Percentiles rank a stretch among this genome's conserved stretches.
Evolutionary conservation across 345 rosid genomes (phyloP).

Genomic region (Eutrema japonicum): DNA sequence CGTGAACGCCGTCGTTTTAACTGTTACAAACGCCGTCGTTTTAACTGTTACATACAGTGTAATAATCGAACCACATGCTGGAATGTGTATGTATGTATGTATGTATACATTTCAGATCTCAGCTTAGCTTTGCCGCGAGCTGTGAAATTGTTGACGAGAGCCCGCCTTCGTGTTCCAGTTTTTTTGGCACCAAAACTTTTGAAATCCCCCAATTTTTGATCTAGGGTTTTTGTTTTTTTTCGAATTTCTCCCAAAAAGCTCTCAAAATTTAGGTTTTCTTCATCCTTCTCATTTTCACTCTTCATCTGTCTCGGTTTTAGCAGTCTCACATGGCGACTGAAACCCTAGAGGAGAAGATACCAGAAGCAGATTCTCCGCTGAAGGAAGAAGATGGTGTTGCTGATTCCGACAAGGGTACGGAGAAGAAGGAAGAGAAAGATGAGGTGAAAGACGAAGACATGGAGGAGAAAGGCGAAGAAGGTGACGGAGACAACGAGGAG

Average conservation of each 20-base stretch:
- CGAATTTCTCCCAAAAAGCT: constrained; percentile 26
- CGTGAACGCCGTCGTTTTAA: background rate
- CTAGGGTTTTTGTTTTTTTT: background rate
- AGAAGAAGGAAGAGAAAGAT: constrained; percentile 24
- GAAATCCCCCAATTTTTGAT: constrained; percentile 21
- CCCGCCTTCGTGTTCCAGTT: constrained; percentile 23
- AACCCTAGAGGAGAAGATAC: constrained; percentile 64
- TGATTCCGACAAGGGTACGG: constrained; percentile 30
- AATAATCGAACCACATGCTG: too few species aligned
- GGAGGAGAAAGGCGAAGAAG: constrained; percentile 18
- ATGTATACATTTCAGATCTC: background rate
- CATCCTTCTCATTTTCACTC: background rate
- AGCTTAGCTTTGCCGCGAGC: constrained; percentile 36
- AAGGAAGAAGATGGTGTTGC: constrained; percentile 27
- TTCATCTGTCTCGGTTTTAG: background rate
- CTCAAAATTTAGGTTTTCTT: constrained; percentile 21
- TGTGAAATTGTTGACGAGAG: background rate
- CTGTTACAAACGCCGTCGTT: background rate
- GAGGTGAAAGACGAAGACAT: constrained; percentile 6
- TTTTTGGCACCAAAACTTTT: constrained; percentile 24
- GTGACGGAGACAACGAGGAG: constrained; percentile 35
- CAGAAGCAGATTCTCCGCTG: constrained; percentile 45
- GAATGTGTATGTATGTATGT: background rate
- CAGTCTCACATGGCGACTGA: constrained; percentile 59
- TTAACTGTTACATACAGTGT: background rate